A percentile compares a stretch with the other conserved stretches of the same genome.
phyloP scores from a whole-genome alignment of 139 green algal genomes.

The Chlorella vulgaris region DNA sequence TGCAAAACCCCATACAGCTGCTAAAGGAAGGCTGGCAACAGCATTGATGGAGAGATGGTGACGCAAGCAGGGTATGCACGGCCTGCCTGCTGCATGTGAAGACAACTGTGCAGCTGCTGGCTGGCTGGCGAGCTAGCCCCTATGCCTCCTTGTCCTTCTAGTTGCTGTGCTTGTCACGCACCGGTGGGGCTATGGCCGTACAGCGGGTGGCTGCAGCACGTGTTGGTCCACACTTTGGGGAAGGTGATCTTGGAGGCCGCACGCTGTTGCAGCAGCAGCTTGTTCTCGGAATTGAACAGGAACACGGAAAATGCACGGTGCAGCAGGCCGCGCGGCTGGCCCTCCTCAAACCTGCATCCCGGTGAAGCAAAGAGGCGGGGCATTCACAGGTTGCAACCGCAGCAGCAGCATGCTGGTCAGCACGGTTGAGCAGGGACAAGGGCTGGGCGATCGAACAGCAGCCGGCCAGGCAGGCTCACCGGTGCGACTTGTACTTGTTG shows the following conservation, averaged over 20 bases:
- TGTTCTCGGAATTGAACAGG: slow-evolving; percentile 86
- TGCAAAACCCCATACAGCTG: too few species aligned
- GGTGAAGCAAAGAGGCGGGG: background rate
- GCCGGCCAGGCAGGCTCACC: too few species aligned
- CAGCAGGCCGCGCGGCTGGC: slow-evolving; percentile 70
- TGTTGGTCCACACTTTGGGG: slow-evolving; percentile 96
- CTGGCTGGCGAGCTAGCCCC: too few species aligned
- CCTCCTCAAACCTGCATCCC: slow-evolving; percentile 38
- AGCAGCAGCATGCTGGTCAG: background rate
- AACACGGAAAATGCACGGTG: slow-evolving; percentile 98
- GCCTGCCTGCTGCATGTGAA: too few species aligned
- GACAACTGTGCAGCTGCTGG: too few species aligned
- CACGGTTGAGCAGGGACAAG: too few species aligned
- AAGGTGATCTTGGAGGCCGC: slow-evolving; percentile 95
- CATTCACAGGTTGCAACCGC: background rate
- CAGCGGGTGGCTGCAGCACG: slow-evolving; percentile 96
- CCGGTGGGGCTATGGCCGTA: slow-evolving; percentile 70
- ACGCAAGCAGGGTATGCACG: too few species aligned
- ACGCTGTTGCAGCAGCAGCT: slow-evolving; percentile 92
- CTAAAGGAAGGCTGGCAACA: too few species aligned
- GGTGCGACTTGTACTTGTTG: slow-evolving; percentile 85
- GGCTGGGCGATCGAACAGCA: too few species aligned
- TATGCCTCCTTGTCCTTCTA: too few species aligned
- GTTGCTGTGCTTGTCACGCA: too few species aligned
- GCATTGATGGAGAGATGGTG: background rate